Base-by-base conservation (phyloP, 1,139 yeast genomes). In the Scheffersomyces titani region DNA sequence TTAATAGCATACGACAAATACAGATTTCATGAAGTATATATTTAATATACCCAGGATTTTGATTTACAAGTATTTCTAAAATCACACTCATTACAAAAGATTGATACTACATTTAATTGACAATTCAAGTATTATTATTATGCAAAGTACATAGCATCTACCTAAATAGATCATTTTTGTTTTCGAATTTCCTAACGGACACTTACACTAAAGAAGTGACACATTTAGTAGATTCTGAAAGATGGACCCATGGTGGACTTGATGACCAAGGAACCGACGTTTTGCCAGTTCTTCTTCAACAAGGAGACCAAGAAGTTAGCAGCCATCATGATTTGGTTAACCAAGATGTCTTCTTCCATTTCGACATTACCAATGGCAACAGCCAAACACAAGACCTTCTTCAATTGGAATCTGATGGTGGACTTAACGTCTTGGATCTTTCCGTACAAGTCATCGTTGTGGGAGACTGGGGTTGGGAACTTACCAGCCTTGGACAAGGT, bases 241-340 rank as follows among this genome's bases (percentile, higher is more conserved):
- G 98, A 90, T 81, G 98, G 98, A 84, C 99, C 99, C 99, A 96
- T 96, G 83, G 98, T 87, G 66, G 98, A 92, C 88, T 96, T 96
- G 86, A 96, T 90, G 80, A 93, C 98, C 83, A 96, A 86, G 76
- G 99, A 94, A 76, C 99, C 98, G 79, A 96, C 98, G 85, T 96
- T 96, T 89, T 96, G 99, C 99, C 99, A 94, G 97, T 94, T 93
- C 96, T 96, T 96, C 97, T 96, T 96, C 83, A 96, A 89, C 83
- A 96, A 86, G 72, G 99, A 96, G 71, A 96, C 99, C 83, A 96
- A 91, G 88, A 96, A 96, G 97, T 96, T 96, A 74, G 97, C 88
- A 73, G 99, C 88, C 94, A 96, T 88, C 92, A 96, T 88, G 86
- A 96, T 92, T 84, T 96, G 99, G 89, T 94, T 90, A 74, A 91